These are phyloP conservation scores for Neoscytalidium dimidiatum DNA, from an alignment of 2,329 filamentous ascomycete genomes.

Conservation along the genomic window DNA sequence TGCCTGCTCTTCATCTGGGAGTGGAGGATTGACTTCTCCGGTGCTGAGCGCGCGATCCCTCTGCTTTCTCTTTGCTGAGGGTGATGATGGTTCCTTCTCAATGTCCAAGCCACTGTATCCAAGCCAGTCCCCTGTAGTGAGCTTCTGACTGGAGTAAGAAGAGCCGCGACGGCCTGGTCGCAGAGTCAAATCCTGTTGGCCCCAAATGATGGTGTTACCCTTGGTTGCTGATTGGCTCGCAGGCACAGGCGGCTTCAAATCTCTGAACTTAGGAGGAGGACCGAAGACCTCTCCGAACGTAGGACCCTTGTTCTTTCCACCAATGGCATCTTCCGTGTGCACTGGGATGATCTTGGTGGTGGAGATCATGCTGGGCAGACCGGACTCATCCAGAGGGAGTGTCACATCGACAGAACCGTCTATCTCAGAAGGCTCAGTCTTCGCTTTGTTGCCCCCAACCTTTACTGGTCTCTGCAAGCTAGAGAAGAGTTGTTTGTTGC, in stretches of 20 bases:
- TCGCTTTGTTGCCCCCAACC: constrained; percentile 35
- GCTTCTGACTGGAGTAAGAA: constrained; percentile 67
- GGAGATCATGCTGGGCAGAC: constrained; percentile 73
- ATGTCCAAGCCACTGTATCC: constrained; percentile 52
- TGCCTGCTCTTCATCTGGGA: constrained; percentile 40
- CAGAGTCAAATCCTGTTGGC: constrained; percentile 55
- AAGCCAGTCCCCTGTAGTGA: constrained; percentile 68
- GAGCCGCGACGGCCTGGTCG: constrained; percentile 44
- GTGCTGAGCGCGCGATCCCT: constrained; percentile 71
- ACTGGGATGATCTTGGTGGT: constrained; percentile 66
- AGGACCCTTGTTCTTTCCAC: constrained; percentile 57
- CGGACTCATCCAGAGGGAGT: constrained; percentile 61
- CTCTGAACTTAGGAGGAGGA: constrained; percentile 64
- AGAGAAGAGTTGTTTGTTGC: constrained; percentile 72
- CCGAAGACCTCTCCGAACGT: constrained; percentile 75
- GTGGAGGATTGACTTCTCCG: constrained; percentile 60
- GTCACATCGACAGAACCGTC: constrained; percentile 46
- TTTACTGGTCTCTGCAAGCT: constrained; percentile 66
- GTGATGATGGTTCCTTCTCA: constrained; percentile 54
- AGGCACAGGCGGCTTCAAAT: constrained; percentile 70
- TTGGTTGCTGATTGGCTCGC: constrained; percentile 69
- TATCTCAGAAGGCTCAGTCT: constrained; percentile 36
- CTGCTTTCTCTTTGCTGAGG: constrained; percentile 66
- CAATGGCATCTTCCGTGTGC: constrained; percentile 39
- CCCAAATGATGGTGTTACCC: constrained; percentile 52